phyloP scores from a whole-genome alignment of 1,284 basidiomycete genomes.

The Sporisorium exsertum region DNA sequence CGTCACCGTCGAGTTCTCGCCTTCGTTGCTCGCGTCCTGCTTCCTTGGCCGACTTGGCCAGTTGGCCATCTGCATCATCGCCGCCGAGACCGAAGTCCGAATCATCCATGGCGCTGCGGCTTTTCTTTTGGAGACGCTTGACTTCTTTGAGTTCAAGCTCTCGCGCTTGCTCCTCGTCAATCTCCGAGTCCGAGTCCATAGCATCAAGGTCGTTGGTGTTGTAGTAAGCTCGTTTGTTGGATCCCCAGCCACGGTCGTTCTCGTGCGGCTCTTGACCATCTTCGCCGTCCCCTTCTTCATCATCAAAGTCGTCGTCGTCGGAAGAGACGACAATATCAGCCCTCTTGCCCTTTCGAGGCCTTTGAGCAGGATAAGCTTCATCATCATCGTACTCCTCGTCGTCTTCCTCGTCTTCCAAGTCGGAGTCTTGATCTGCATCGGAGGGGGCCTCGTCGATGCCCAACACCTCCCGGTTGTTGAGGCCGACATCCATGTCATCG shows the following conservation, averaged over 20 bases:
- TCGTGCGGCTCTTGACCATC: conserved; percentile 70
- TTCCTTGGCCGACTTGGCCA: conserved; percentile 50
- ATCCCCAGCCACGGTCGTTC: conserved; percentile 73
- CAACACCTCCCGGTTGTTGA: conserved; percentile 58
- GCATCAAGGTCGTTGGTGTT: conserved; percentile 63
- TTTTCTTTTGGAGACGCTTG: conserved; percentile 80
- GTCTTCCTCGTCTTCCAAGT: conserved; percentile 63
- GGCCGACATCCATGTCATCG: conserved; percentile 54
- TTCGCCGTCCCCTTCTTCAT: conserved; percentile 73
- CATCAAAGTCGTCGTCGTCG: conserved; percentile 75
- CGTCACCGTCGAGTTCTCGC: conserved; percentile 53
- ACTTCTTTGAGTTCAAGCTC: conserved; percentile 89
- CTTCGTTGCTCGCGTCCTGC: conserved; percentile 56
- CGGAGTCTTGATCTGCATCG: conserved; percentile 52
- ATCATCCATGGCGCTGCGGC: conserved; percentile 79
- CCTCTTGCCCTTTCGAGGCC: conserved; percentile 27
- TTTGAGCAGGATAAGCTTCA: conserved; percentile 23
- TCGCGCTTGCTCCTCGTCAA: conserved; percentile 70
- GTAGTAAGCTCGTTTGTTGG: conserved; percentile 67
- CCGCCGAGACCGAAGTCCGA: conserved; percentile 88
- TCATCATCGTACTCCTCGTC: conserved; percentile 50
- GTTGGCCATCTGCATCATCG: conserved; percentile 50
- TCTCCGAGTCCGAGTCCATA: conserved; percentile 65
- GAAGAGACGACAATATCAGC: conserved; percentile 33
- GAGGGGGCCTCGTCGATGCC: conserved; percentile 56